Evolutionary conservation across 2,329 filamentous ascomycete species (phyloP).

Genomic region (Aaosphaeria pasadenensis): DNA sequence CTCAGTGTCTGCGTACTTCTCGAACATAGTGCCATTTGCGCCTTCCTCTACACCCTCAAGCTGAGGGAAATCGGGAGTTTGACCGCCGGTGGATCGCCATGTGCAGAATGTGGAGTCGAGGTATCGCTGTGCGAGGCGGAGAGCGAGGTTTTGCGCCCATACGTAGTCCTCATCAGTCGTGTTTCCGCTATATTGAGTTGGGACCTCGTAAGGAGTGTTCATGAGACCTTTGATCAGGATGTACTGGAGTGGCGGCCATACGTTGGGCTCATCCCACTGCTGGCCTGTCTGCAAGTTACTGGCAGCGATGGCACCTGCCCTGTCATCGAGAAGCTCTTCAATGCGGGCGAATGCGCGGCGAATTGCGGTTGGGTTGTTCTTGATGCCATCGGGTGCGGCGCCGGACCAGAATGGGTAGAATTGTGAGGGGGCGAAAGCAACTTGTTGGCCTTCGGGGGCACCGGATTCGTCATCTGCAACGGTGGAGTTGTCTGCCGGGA

Average conservation of each 20-base stretch:
- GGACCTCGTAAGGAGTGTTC: constrained; percentile 56
- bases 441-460: constrained; percentile 55
- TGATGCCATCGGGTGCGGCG: constrained; percentile 57
- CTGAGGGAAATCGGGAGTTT: constrained; percentile 41
- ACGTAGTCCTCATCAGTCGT: constrained; percentile 43
- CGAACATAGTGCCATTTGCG: constrained; percentile 64
- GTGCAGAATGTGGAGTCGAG: constrained; percentile 68
- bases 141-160: constrained; percentile 54
- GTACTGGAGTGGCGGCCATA: constrained; percentile 67
- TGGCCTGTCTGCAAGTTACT: constrained; percentile 61
- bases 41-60: constrained; percentile 37
- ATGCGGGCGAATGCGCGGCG: constrained; percentile 55
- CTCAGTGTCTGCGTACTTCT: constrained; percentile 63
- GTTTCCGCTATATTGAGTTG: constrained; percentile 47
- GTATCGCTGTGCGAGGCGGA: constrained; percentile 62
- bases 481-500: constrained; percentile 44
- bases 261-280: constrained; percentile 70
- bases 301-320: constrained; percentile 58
- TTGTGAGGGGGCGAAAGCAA: constrained; percentile 58
- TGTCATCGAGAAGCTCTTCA: constrained; percentile 49
- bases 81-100: constrained; percentile 65
- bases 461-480: constrained; percentile 33
- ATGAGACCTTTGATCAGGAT: constrained; percentile 61
- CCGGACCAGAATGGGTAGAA: constrained; percentile 70
- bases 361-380: constrained; percentile 58